Base-by-base conservation (phyloP, 2,329 filamentous ascomycete genomes). In the Metarhizium robertsii region DNA sequence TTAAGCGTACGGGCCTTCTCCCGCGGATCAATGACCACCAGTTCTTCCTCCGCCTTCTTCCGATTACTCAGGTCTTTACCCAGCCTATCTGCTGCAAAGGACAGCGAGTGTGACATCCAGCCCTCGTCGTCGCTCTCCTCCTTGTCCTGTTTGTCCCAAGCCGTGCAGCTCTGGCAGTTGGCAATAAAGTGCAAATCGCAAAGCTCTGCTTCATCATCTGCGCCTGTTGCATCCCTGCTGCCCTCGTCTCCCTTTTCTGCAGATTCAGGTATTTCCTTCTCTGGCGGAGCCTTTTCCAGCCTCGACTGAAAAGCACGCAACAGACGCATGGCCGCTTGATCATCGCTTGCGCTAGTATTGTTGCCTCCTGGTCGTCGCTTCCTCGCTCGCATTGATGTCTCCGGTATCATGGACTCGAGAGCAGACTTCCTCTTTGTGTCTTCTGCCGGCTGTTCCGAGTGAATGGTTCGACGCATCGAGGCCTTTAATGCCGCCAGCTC, bases 131-230 rank as follows among this genome's bases (percentile, higher is more conserved):
- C 80, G 61, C 78, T 79, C 3, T 85, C 81, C 25, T 79, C 75
- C 13, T 77, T 75, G 3, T 77, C 81, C 45, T 76, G 78, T 62
- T 85, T 79, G 65, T 95, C 88, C 90, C 92, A 96, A 0, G 86
- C 82, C 57, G 83, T 84, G 69, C 94, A 97, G 48, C 90, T 96
- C 67, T 96, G 90, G 69, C 94, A 99, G 64, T 95, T 89, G 51
- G 88, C 88, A 60, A 99, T 95, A 70, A 97, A 99, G 69, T 99
- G 94, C 40, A 99, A 74, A 68, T 97, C 94, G 66, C 94, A 99
- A 4, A 95, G 77, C 52, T 79, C 79, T 2, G 84, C 85, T 67
- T 95, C 90, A 43, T 87, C 83, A 2, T 86, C 85, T 7, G 52
- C 60, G 8, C 57, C 59, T 18, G 58, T 58, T 67, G 61, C 53